phyloP scores from a whole-genome alignment of 495 filamentous ascomycete species.

The Cladorrhinum samala region DNA sequence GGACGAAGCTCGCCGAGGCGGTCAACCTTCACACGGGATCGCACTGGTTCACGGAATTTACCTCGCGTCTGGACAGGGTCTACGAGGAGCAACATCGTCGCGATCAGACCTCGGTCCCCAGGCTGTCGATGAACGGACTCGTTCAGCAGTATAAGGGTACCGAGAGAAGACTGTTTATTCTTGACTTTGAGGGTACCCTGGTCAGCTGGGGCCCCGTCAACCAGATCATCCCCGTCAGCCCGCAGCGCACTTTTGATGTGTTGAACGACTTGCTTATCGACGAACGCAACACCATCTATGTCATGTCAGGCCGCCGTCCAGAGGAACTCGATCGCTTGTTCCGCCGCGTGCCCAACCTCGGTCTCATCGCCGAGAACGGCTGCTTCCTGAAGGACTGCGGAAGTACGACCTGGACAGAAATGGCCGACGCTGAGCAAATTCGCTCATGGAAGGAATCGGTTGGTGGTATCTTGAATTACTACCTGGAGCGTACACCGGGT shows the following conservation, averaged over 20 bases:
- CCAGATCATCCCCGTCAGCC: conserved; percentile 74
- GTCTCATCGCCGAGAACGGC: conserved; percentile 87
- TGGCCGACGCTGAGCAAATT: conserved; percentile 62
- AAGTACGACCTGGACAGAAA: conserved; percentile 61
- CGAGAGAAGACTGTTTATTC: conserved; percentile 67
- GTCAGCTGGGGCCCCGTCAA: conserved; percentile 75
- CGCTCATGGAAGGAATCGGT: conserved; percentile 73
- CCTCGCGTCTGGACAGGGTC: conserved; percentile 58
- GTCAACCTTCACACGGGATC: conserved; percentile 75
- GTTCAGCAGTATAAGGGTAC: conserved; percentile 57
- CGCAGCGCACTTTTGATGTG: conserved; percentile 71
- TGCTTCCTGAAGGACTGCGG: conserved; percentile 73
- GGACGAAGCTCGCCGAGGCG: conserved; percentile 63
- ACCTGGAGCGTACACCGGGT: conserved; percentile 78
- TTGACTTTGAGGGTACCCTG: conserved; percentile 89
- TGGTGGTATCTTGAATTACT: conserved; percentile 72
- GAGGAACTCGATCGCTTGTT: conserved; percentile 86
- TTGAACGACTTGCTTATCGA: conserved; percentile 74
- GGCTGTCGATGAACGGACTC: conserved; percentile 61
- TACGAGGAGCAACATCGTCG: conserved; percentile 77
- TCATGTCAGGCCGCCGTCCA: conserved; percentile 80
- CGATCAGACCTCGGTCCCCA: conserved; percentile 77
- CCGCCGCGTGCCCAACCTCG: conserved; percentile 66
- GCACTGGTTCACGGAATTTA: conserved; percentile 74
- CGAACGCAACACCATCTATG: conserved; percentile 75